Percentiles rank a stretch among this genome's conserved stretches.
phyloP scores from a whole-genome alignment of 352 stramenopile species.

The Phytophthora syringae region DNA sequence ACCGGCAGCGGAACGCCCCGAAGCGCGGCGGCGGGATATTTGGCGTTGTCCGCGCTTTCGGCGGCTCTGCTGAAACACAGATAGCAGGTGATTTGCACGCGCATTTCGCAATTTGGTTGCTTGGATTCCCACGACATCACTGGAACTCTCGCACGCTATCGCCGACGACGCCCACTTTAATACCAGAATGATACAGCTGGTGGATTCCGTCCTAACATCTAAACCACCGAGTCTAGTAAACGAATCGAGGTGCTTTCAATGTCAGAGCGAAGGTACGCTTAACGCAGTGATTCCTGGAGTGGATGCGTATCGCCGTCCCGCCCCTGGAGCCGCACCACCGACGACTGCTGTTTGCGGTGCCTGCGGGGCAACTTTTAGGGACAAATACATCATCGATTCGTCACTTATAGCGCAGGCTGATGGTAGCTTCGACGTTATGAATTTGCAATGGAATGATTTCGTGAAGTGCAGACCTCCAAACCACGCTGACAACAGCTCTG shows the following conservation, averaged over 20 bases:
- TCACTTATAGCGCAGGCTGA: neutral
- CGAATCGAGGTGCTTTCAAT: neutral
- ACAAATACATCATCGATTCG: slow-evolving; percentile 13
- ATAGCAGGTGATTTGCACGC: slow-evolving; percentile 28
- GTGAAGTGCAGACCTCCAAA: slow-evolving; percentile 8
- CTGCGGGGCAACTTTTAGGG: slow-evolving; percentile 1
- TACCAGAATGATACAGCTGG: neutral
- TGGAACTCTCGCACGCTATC: neutral
- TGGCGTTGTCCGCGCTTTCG: slow-evolving; percentile 29
- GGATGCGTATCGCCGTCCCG: slow-evolving; percentile 7
- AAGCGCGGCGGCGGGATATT: slow-evolving; percentile 25
- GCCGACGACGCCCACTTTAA: neutral
- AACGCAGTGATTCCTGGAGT: neutral
- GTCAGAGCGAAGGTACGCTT: neutral
- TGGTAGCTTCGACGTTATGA: neutral
- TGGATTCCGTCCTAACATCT: neutral
- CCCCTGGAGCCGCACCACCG: neutral
- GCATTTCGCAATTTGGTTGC: slow-evolving; percentile 30
- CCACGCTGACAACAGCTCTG: neutral
- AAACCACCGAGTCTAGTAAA: neutral
- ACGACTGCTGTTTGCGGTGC: slow-evolving; percentile 1
- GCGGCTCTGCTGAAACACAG: slow-evolving; percentile 28
- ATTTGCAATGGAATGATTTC: slow-evolving; percentile 1
- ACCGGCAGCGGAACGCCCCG: neutral
- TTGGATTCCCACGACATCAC: slow-evolving; percentile 28